Evolutionary conservation across 1,284 basidiomycete species (phyloP).

Genomic region (Wolfiporia cocos): DNA sequence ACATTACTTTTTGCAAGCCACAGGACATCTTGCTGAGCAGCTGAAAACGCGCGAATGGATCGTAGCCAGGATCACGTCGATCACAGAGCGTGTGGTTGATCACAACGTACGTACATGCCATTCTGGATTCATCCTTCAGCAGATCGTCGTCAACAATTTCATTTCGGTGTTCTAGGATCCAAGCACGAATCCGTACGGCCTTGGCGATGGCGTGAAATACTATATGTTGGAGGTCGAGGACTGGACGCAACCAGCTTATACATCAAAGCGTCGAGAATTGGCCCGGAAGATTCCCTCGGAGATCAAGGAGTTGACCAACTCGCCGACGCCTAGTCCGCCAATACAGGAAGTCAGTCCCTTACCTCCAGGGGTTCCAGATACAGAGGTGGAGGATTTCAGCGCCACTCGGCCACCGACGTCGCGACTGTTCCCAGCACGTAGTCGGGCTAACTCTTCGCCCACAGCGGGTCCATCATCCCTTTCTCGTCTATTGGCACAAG

Average conservation of each 20-base stretch:
- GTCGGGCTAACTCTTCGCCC: constrained; percentile 63
- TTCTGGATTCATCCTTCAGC: neutral
- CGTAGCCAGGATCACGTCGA: constrained; percentile 86
- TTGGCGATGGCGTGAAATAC: constrained; percentile 89
- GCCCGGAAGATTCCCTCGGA: constrained; percentile 44
- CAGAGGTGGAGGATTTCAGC: constrained; percentile 64
- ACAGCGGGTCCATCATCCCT: constrained; percentile 67
- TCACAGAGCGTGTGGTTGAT: constrained; percentile 81
- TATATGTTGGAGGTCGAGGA: constrained; percentile 93
- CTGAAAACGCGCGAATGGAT: constrained; percentile 89
- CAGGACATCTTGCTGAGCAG: constrained; percentile 79
- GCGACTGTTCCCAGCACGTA: constrained; percentile 53
- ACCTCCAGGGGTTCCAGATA: constrained; percentile 51
- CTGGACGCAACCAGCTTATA: constrained; percentile 70
- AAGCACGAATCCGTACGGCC: constrained; percentile 68
- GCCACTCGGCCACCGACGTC: constrained; percentile 56
- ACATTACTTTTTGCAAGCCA: constrained; percentile 93
- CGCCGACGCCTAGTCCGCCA: constrained; percentile 16
- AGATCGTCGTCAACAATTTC: neutral
- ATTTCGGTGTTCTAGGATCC: constrained; percentile 45
- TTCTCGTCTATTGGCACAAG: constrained; percentile 70
- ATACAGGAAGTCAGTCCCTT: constrained; percentile 31
- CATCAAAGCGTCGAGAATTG: constrained; percentile 53
- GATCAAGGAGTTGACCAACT: constrained; percentile 17
- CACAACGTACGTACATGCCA: constrained; percentile 48